Evolutionary conservation across 805 yeast species (phyloP), one percentile per base, ranked within the genome.

Genomic region (Ogataea methylovora): DNA sequence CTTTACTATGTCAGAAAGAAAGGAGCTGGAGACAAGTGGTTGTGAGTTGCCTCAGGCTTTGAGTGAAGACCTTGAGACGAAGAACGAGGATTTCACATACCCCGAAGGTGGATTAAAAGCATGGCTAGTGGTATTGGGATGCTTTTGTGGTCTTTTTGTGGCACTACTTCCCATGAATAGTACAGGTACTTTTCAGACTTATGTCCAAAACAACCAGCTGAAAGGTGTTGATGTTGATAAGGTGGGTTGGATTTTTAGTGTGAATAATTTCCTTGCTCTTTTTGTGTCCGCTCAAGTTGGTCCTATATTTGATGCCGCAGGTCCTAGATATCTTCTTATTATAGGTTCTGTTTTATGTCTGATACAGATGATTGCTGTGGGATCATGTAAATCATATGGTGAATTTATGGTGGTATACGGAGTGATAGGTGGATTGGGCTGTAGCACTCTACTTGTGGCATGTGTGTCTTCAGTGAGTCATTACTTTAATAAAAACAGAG

Each of bases 71-170:
- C 31, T 22, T 5, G 35, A 26, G 26, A 24, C 26, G n/a, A 58
- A 52, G 26, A 45, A 48, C 17, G 42, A 31, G 2, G 32, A 30
- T n/a, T n/a, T n/a, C n/a, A n/a, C n/a, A 4, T 33, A 26, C 12
- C 67, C 67, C 0, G 69, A 63, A 31, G 65, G 67, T n/a, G 67
- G 67, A 1, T 37, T 45, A 28, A 37, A 43, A 30, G 68, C 68
- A 3, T 58, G 58, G 42, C 37, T 37, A 21, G 66, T 63, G 6
- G 56, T 60, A 3, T 32, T 56, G 5, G 69, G 68, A 9, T 52
- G 58, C 4, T 60, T 59, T 31, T 42, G 53, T 26, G 68, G 68
- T 8, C 43, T 56, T 13, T 39, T 57, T 14, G 56, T 55, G 8
- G 52, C 55, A 31, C 44, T 62, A 14, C 66, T 67, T 4, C 41